phyloP scores from a whole-genome alignment of 306 rosid species.

The Sicyos baderoa region DNA sequence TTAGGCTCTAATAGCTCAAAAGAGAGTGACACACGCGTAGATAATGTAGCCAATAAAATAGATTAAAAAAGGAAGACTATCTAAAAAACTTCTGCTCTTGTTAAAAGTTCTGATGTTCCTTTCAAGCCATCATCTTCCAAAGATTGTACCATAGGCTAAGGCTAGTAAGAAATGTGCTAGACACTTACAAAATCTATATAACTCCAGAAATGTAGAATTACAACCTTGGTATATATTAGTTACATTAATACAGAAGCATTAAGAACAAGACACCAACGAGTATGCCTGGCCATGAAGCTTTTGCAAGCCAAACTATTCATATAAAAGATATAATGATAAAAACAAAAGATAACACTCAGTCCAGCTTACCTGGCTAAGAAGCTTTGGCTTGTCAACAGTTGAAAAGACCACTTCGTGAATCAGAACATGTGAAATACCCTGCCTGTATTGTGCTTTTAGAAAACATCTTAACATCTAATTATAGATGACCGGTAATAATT shows the following conservation, averaged over 20 bases:
- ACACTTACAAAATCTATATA: not conserved
- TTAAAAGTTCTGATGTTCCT: not conserved
- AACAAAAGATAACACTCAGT: slow-evolving; percentile 5
- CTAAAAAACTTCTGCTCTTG: not conserved
- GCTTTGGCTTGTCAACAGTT: slow-evolving; percentile 88
- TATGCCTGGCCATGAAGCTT: slow-evolving; percentile 86
- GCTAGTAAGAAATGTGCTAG: not conserved
- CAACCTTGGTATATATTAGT: not conserved
- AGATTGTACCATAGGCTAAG: slow-evolving; percentile 1
- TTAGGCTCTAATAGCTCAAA: not conserved
- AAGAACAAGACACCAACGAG: not conserved
- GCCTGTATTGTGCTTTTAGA: slow-evolving; percentile 49
- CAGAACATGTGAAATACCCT: slow-evolving; percentile 36
- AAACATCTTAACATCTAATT: not conserved
- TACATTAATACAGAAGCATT: not conserved
- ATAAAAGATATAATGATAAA: not conserved
- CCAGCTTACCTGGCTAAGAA: slow-evolving; percentile 83
- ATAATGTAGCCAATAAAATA: not conserved
- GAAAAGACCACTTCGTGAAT: slow-evolving; percentile 92
- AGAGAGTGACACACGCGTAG: not conserved
- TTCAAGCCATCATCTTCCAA: not conserved
- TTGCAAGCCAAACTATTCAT: slow-evolving; percentile 42
- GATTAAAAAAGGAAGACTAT: not conserved
- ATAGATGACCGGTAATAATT: not conserved
- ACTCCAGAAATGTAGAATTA: not conserved